Evolutionary conservation across 441 rosid species (phyloP).

Genomic region (Melastoma candidum): DNA sequence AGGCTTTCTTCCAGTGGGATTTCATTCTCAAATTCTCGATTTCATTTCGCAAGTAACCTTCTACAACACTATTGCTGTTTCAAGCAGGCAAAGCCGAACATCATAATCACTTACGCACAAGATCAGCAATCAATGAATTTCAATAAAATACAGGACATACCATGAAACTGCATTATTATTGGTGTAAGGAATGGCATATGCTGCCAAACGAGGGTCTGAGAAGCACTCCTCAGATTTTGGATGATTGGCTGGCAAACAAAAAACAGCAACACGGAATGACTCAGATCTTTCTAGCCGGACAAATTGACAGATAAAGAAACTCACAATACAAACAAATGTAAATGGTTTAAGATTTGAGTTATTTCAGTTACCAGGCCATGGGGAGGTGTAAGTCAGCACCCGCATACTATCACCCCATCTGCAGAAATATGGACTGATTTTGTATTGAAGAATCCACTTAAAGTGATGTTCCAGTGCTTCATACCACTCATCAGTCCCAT

Average conservation of each 20-base stretch:
- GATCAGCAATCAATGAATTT: constrained; percentile 14
- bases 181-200: constrained; percentile 82
- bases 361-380: constrained; percentile 70
- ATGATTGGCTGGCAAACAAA: constrained; percentile 56
- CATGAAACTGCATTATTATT: constrained; percentile 47
- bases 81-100: constrained; percentile 26
- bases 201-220: constrained; percentile 83
- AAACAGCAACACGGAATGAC: constrained; percentile 9
- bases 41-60: constrained; percentile 75
- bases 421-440: constrained; percentile 91
- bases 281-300: too few species aligned
- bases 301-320: too few species aligned
- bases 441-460: constrained; percentile 90
- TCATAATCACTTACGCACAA: constrained; percentile 20
- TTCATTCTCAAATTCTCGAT: constrained; percentile 78
- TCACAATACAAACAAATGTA: too few species aligned
- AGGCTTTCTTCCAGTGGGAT: constrained; percentile 89
- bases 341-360: constrained; percentile 3
- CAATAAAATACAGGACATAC: constrained; percentile 33
- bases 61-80: constrained; percentile 50
- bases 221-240: constrained; percentile 80
- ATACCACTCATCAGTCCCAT: constrained; percentile 83
- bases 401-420: constrained; percentile 94
- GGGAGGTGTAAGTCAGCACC: constrained; percentile 85
- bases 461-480: constrained; percentile 68